Evolutionary conservation across 2,329 filamentous ascomycete species (phyloP).

Genomic region (Seiridium cupressi): DNA sequence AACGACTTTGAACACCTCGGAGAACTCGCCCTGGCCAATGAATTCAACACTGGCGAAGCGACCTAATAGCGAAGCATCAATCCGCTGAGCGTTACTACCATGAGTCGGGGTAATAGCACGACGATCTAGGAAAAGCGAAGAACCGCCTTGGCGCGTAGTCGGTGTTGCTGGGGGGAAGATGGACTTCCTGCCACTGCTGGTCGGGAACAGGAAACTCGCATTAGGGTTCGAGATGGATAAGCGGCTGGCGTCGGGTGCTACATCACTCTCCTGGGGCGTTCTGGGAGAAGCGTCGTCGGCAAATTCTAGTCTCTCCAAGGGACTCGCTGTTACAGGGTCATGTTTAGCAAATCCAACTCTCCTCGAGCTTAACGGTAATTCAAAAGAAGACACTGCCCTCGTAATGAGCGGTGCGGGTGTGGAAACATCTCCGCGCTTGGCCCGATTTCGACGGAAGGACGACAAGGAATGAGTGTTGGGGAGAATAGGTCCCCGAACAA

Average conservation of each 20-base stretch:
- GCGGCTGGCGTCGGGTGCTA: constrained; percentile 76
- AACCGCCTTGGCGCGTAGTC: constrained; percentile 61
- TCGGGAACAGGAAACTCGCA: constrained; percentile 36
- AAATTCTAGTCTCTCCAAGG: constrained; percentile 55
- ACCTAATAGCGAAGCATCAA: constrained; percentile 71
- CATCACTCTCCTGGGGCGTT: constrained; percentile 74
- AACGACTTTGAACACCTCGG: constrained; percentile 81
- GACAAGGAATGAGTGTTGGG: constrained; percentile 32
- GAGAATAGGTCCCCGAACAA: constrained; percentile 30
- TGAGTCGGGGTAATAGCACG: constrained; percentile 69
- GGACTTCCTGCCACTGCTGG: constrained; percentile 25
- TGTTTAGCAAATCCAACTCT: constrained; percentile 52
- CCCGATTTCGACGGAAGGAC: constrained; percentile 36
- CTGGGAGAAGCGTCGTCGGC: constrained; percentile 58
- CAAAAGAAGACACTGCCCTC: constrained; percentile 18
- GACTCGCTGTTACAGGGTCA: constrained; percentile 55
- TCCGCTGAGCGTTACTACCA: constrained; percentile 65
- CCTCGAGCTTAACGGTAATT: constrained; percentile 24
- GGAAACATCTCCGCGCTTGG: constrained; percentile 27
- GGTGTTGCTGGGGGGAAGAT: constrained; percentile 77
- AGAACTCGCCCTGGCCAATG: constrained; percentile 89
- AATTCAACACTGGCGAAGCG: constrained; percentile 80
- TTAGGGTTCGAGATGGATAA: constrained; percentile 73
- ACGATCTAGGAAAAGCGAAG: constrained; percentile 55
- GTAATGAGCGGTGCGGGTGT: constrained; percentile 33